These are phyloP conservation scores for Aspergillus sp. DNA, from an alignment of 2,329 filamentous ascomycete species.

Conservation along the genomic window DNA sequence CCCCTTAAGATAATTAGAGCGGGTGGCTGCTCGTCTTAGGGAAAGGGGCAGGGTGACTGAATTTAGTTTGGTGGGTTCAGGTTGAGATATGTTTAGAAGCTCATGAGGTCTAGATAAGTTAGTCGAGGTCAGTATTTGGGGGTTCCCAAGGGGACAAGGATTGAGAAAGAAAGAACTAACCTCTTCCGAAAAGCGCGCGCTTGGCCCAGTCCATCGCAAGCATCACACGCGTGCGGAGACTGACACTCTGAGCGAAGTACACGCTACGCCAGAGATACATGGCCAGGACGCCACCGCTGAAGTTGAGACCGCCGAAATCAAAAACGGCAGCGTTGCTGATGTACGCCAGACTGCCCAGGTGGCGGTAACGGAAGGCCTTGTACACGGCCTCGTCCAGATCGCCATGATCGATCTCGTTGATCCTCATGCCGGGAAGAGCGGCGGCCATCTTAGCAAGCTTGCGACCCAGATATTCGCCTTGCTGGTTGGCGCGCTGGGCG, in stretches of 20 bases:
- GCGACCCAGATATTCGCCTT: conserved; percentile 85
- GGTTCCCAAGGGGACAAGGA: background rate
- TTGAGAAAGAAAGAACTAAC: conserved; percentile 53
- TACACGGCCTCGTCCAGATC: conserved; percentile 91
- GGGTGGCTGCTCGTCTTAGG: background rate
- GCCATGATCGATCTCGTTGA: conserved; percentile 82
- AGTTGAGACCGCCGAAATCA: conserved; percentile 75
- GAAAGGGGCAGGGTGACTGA: background rate
- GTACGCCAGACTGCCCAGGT: conserved; percentile 89
- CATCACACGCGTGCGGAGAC: conserved; percentile 80
- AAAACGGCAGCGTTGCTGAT: conserved; percentile 96
- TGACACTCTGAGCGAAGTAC: conserved; percentile 97
- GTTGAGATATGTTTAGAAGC: conserved; percentile 40
- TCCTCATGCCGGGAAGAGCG: conserved; percentile 68
- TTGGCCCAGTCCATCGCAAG: conserved; percentile 99
- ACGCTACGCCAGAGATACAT: conserved; percentile 96
- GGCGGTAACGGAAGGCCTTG: conserved; percentile 90
- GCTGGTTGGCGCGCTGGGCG: conserved; percentile 93
- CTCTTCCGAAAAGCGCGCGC: conserved; percentile 89
- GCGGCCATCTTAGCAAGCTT: conserved; percentile 93
- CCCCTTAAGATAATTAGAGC: background rate
- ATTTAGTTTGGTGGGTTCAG: background rate
- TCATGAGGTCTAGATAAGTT: conserved; percentile 50
- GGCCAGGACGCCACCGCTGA: conserved; percentile 82
- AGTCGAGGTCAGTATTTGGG: conserved; percentile 4